These are phyloP conservation scores for Nemania diffusa DNA, from an alignment of 2,329 filamentous ascomycete species.

Conservation along the genomic window DNA sequence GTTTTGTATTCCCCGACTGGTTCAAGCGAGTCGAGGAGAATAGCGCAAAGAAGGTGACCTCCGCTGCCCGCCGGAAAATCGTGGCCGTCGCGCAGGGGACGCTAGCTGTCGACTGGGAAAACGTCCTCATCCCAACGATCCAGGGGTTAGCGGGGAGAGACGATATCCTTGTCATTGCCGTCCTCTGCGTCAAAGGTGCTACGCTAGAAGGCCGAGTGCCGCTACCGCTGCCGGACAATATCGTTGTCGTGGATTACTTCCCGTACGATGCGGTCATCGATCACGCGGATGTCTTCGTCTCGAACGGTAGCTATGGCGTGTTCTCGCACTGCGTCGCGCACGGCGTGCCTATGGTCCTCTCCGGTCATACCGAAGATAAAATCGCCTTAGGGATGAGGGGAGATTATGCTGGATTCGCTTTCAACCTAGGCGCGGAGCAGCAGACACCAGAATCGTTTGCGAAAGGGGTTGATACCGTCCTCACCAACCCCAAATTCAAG, in stretches of 20 bases:
- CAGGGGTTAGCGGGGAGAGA: constrained; percentile 53
- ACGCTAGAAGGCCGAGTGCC: constrained; percentile 41
- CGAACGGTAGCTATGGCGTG: constrained; percentile 61
- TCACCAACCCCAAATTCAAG: constrained; percentile 25
- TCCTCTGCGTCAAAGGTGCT: constrained; percentile 47
- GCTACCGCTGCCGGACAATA: constrained; percentile 40
- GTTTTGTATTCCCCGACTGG: constrained; percentile 55
- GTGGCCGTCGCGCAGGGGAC: constrained; percentile 62
- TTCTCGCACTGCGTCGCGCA: constrained; percentile 57
- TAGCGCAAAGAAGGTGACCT: constrained; percentile 45
- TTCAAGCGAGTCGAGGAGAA: constrained; percentile 54
- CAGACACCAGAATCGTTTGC: constrained; percentile 26
- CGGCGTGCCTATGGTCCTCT: constrained; percentile 60
- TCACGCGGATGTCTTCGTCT: constrained; percentile 55
- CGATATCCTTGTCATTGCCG: constrained; percentile 54
- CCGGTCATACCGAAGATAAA: constrained; percentile 56
- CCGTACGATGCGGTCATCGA: constrained; percentile 51
- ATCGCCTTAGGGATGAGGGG: constrained; percentile 54
- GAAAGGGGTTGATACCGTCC: constrained; percentile 22
- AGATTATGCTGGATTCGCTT: constrained; percentile 57
- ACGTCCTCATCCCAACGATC: constrained; percentile 59
- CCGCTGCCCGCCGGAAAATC: constrained; percentile 50
- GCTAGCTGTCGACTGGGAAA: constrained; percentile 51
- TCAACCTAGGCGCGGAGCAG: constrained; percentile 54
- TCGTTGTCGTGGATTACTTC: constrained; percentile 49